phyloP scores from a whole-genome alignment of 139 green algal genomes.

The Chlamydomonas sp. region DNA sequence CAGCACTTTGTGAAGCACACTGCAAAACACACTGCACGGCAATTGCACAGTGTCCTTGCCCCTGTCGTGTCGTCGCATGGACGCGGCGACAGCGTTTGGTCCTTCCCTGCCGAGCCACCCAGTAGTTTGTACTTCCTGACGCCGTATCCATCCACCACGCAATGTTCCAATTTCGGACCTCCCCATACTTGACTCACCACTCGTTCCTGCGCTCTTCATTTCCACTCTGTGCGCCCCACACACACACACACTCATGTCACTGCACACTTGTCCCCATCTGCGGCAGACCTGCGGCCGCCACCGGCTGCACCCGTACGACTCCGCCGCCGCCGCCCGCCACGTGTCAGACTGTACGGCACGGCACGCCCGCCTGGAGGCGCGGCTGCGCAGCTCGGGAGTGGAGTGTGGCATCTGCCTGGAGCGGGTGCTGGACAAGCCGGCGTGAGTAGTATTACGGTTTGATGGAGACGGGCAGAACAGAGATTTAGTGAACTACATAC shows the following conservation, averaged over 20 bases:
- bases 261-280: neutral
- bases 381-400: constrained; percentile 51
- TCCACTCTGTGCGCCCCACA: too few relatives aligned
- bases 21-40: too few relatives aligned
- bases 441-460: neutral
- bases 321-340: constrained; percentile 53
- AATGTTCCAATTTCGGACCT: too few relatives aligned
- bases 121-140: too few relatives aligned
- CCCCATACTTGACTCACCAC: too few relatives aligned
- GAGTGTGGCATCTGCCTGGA: constrained; percentile 89
- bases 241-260: too few relatives aligned
- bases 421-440: constrained; percentile 68
- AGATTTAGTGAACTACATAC: neutral
- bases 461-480: neutral
- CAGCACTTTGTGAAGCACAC: too few relatives aligned
- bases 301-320: constrained; percentile 71
- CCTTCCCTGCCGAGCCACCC: too few relatives aligned
- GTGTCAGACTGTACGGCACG: constrained; percentile 55
- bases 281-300: constrained; percentile 51
- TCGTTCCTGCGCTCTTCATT: too few relatives aligned
- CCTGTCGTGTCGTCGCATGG: neutral
- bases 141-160: too few relatives aligned
- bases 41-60: neutral
- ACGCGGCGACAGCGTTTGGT: neutral
- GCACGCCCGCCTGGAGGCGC: constrained; percentile 60